Base-by-base conservation (phyloP, 352 stramenopile species). In the Phytopythium vexans region DNA sequence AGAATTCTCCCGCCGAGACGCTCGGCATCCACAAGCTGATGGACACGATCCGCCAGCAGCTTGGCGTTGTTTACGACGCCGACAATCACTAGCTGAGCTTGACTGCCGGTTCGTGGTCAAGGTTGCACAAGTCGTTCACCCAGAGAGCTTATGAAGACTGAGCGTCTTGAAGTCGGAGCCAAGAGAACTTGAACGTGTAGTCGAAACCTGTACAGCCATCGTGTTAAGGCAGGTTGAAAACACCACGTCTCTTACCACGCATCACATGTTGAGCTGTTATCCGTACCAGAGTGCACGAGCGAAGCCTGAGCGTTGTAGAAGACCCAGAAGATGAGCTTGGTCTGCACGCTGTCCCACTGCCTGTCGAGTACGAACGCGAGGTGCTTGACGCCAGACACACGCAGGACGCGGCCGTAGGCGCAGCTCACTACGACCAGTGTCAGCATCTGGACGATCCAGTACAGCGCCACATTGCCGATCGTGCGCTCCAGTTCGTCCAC, bases 1-100 rank as follows among this genome's bases (percentile, higher is more conserved):
- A 92, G 52, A 92, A 89, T 48, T 58, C 78, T 10, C 73, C 64
- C 14, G 45, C 68, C 6, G 80, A 95, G 38, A 90, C 80, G 49
- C 58, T 95, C 27, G 72, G 63, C 42, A 66, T 93, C 32, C 61
- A 64, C 14, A 58, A 54, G 11, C 79, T 95, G 52, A 86, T 95
- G 66, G 88, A 95, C 66, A 61, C 78, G 38, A 75, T 95, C 56
- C 72, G 84, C 37, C 27, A 66, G 15, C 59, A 78, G 46, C 52
- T 95, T 14, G 79, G 70, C 40, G 70, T 92, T 8, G 64, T 79
- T 1, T 89, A 87, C 51, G 62, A 52, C 46, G 70, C 70, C n/a
- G 70, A 68, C 6, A 65, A 41, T 27, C 21, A 27, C 21, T 27
- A 27, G 21, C 21, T 27, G 21, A 27, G 21, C 21, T 27, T 27